Evolutionary conservation across 202 grass and related monocot genomes (phyloP), one percentile per base, ranked within the genome.

Genomic region (Cymbopogon flexuosus): DNA sequence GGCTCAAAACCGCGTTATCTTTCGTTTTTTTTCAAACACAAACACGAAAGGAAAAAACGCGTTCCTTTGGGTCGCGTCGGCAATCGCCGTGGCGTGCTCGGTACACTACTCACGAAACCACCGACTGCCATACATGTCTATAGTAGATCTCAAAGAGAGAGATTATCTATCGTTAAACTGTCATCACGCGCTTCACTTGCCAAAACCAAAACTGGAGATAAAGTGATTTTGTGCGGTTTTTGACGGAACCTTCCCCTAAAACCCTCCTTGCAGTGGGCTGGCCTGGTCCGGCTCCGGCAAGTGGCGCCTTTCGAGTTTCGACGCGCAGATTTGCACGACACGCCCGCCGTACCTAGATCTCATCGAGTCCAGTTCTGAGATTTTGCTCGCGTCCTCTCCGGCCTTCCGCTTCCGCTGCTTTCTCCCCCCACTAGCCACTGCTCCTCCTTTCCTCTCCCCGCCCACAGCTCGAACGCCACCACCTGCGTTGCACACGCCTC

Each of bases 281-380:
- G 63, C 10, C 35, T 68, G 39, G 13, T 46, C 68, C 23, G 75
- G 3, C 30, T 46, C 24, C 39, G 60, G 30, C 49, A 24, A 59
- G 69, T 66, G 21, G n/a, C 60, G 34, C n/a, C 72, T 39, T 8
- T 39, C 35, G 36, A 36, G 1, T 34, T 56, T 56, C 19, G 10
- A 70, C 42, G 57, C 75, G 75, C 66, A 10, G 77, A 3, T 30
- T 21, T 46, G 35, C 75, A 64, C 39, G 8, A 49, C n/a, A 16
- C 3, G 42, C 9, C 12, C 39, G 52, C 27, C 0, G 30, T 4
- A 6, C 29, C 41, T 68, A 80, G 84, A 80, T 80, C 45, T 62
- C 76, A 4, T 66, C 83, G 15, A 68, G n/a, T 59, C 22, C 46
- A 74, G 54, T 58, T 56, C 18, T 21, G 51, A 73, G 46, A 45